Percentiles rank a stretch among this genome's conserved stretches.
Evolutionary conservation across 169 alveolate genomes (phyloP).

Genomic region (Plasmodium cynomolgi): DNA sequence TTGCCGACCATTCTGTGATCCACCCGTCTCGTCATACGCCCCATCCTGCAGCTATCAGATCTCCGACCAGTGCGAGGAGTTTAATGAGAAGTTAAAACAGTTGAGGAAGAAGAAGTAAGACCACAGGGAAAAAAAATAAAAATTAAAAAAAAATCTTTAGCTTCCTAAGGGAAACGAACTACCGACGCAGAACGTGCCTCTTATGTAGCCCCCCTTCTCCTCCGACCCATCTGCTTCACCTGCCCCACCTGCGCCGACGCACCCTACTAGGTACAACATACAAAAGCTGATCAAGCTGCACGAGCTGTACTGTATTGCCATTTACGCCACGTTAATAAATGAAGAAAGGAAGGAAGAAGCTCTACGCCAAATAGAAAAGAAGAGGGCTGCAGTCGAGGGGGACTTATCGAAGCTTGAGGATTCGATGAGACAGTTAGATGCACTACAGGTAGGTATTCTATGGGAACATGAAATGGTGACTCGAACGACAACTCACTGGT

Average conservation of each 20-base stretch:
- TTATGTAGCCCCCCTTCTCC: background rate
- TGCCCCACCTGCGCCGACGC: background rate
- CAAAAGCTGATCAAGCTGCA: slow-evolving; percentile 33
- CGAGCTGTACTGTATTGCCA: slow-evolving; percentile 28
- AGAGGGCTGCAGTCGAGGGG: background rate
- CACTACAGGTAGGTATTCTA: background rate
- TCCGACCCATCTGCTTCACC: background rate
- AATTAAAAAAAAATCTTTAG: background rate
- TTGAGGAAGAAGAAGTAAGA: slow-evolving; percentile 40
- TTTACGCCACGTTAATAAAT: slow-evolving; percentile 55
- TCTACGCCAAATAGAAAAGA: background rate
- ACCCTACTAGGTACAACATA: slow-evolving; percentile 4
- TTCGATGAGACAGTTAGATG: background rate
- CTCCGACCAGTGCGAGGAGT: slow-evolving; percentile 41
- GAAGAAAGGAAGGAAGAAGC: slow-evolving; percentile 23
- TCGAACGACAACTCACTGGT: background rate
- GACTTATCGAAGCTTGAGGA: background rate
- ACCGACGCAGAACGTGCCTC: background rate
- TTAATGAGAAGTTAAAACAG: slow-evolving; percentile 28
- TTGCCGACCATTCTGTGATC: background rate
- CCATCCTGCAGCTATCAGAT: slow-evolving; percentile 42
- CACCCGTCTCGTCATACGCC: background rate
- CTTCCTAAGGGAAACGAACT: background rate
- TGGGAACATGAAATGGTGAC: background rate
- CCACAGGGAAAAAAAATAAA: background rate